These are phyloP conservation scores for Suillus americanus DNA, from an alignment of 768 basidiomycete genomes.

Conservation along the genomic window DNA sequence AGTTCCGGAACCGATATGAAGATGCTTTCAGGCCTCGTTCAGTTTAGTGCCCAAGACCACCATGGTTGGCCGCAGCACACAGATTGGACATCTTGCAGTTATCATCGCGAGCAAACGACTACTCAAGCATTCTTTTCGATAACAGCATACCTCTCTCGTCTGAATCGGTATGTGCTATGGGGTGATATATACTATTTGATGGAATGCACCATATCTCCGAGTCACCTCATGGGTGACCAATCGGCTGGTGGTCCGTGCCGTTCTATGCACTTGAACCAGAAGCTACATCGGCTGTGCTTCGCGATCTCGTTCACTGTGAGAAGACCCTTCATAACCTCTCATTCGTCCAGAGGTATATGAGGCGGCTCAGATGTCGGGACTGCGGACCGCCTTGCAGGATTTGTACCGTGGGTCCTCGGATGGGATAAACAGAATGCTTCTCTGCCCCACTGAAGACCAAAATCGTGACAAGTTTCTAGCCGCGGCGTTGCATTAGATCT, in stretches of 20 bases:
- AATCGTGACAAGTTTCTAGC: slow-evolving; percentile 65
- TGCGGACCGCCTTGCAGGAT: slow-evolving; percentile 60
- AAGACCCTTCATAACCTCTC: slow-evolving; percentile 29
- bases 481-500: slow-evolving; percentile 38
- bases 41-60: slow-evolving; percentile 68
- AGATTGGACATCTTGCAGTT: slow-evolving; percentile 51
- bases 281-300: slow-evolving; percentile 53
- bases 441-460: slow-evolving; percentile 88
- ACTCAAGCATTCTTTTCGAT: slow-evolving; percentile 25
- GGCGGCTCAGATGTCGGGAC: slow-evolving; percentile 55
- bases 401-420: slow-evolving; percentile 46
- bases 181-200: neutral
- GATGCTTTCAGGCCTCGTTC: slow-evolving; percentile 45
- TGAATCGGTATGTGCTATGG: slow-evolving; percentile 12
- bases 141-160: neutral
- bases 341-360: slow-evolving; percentile 26
- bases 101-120: slow-evolving; percentile 74
- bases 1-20: slow-evolving; percentile 57
- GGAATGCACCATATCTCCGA: neutral
- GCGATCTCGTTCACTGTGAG: slow-evolving; percentile 26
- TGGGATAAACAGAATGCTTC: slow-evolving; percentile 31
- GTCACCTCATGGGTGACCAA: slow-evolving; percentile 13
- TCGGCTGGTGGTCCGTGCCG: slow-evolving; percentile 53
- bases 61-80: slow-evolving; percentile 42
- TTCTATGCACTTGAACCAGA: slow-evolving; percentile 79